Percentiles rank a stretch among this genome's conserved stretches.
Evolutionary conservation across 257 asterid species (phyloP).

Genomic region (Scutellaria barbata): DNA sequence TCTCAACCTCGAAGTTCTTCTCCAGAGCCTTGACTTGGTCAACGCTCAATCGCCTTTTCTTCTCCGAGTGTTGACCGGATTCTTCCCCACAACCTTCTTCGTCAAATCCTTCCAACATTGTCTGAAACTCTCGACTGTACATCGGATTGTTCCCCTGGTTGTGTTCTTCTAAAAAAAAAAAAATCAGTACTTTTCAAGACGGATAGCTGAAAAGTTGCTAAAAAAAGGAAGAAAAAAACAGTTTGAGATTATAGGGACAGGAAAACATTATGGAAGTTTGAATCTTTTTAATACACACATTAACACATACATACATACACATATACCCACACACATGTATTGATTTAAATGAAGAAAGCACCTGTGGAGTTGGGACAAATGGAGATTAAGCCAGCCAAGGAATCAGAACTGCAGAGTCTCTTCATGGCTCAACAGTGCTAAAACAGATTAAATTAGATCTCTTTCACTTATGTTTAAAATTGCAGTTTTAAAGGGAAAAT

Average conservation of each 20-base stretch:
- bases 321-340: background rate
- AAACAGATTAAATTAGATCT: constrained; percentile 26
- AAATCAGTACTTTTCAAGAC: constrained; percentile 9
- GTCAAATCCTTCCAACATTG: constrained; percentile 75
- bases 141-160: constrained; percentile 47
- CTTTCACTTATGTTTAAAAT: constrained; percentile 2
- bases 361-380: constrained; percentile 89
- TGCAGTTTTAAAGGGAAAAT: constrained; percentile 11
- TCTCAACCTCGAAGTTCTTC: constrained; percentile 87
- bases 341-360: constrained; percentile 29
- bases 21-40: constrained; percentile 90
- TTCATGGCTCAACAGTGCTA: constrained; percentile 49
- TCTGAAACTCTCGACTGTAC: constrained; percentile 68
- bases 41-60: constrained; percentile 72
- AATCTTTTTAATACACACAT: constrained; percentile 29
- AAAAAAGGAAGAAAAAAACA: background rate
- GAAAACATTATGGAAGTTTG: constrained; percentile 48
- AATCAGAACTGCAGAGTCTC: constrained; percentile 72
- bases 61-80: constrained; percentile 63
- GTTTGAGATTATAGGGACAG: constrained; percentile 43
- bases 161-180: constrained; percentile 49
- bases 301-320: background rate
- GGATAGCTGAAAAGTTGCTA: background rate
- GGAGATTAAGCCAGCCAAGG: constrained; percentile 76
- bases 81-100: constrained; percentile 79